phyloP scores from a whole-genome alignment of 179 eudicot genomes.

The Vitellaria paradoxa region DNA sequence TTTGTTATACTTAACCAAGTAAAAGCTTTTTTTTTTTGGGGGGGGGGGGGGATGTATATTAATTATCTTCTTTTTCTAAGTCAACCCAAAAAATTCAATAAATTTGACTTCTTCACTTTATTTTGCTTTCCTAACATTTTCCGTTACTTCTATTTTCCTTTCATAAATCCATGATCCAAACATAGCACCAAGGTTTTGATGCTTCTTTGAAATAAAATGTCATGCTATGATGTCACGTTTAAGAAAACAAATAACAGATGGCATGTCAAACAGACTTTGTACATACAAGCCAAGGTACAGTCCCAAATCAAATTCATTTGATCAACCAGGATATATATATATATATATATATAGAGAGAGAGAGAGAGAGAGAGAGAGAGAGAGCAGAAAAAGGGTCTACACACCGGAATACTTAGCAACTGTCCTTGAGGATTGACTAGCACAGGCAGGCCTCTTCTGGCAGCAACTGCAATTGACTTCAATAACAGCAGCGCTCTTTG shows the following conservation, averaged over 20 bases:
- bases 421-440: slow-evolving; percentile 49
- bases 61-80: no score
- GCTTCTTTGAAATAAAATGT: neutral
- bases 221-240: neutral
- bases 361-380: no score
- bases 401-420: slow-evolving; percentile 74
- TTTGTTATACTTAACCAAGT: no score
- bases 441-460: slow-evolving; percentile 83
- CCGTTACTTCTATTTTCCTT: no score
- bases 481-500: slow-evolving; percentile 52
- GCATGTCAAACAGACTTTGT: neutral
- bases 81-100: no score
- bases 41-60: no score
- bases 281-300: neutral
- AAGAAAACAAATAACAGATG: neutral
- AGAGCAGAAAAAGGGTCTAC: slow-evolving; percentile 6
- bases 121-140: no score
- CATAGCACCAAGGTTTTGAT: neutral
- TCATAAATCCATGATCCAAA: no score
- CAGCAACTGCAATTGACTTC: slow-evolving; percentile 82
- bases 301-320: neutral
- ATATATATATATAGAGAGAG: no score
- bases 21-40: no score
- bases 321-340: no score
- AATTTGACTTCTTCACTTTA: no score